A percentile compares a stretch with the other conserved stretches of the same genome.
phyloP scores from a whole-genome alignment of 2,329 filamentous ascomycete species.

The Penicillium sp. region DNA sequence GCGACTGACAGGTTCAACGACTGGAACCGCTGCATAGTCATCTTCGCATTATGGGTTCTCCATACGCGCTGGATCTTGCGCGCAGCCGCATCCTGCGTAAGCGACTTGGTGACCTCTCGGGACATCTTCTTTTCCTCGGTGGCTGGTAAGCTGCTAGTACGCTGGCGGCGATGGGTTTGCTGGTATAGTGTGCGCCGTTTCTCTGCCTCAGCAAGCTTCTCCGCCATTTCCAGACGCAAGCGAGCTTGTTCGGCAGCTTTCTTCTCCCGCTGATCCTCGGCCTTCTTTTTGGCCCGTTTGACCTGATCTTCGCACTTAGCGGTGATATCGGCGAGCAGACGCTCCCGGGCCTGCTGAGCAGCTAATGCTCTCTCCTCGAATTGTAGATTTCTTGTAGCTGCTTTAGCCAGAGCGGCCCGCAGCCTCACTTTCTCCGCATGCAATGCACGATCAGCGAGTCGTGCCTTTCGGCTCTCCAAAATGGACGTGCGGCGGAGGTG shows the following conservation, averaged over 20 bases:
- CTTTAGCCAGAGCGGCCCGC: conserved; percentile 54
- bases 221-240: conserved; percentile 54
- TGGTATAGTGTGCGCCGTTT: conserved; percentile 46
- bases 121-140: conserved; percentile 38
- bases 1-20: conserved; percentile 47
- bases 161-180: conserved; percentile 42
- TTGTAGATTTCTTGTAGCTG: conserved; percentile 47
- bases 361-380: conserved; percentile 56
- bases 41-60: conserved; percentile 44
- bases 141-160: conserved; percentile 45
- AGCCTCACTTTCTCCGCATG: conserved; percentile 59
- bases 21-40: conserved; percentile 44
- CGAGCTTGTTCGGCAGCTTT: conserved; percentile 55
- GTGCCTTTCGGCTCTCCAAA: conserved; percentile 55
- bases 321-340: conserved; percentile 55
- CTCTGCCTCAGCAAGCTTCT: conserved; percentile 57
- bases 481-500: conserved; percentile 58
- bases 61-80: conserved; percentile 52
- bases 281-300: conserved; percentile 56
- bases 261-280: conserved; percentile 57
- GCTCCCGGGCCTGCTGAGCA: conserved; percentile 55
- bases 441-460: conserved; percentile 55
- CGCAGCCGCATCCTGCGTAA: conserved; percentile 48
- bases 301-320: conserved; percentile 60
- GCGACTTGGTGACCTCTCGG: conserved; percentile 27